Evolutionary conservation across 2,329 filamentous ascomycete species (phyloP), one percentile per base, ranked within the genome.

Genomic region (Pyrenochaeta sp.): DNA sequence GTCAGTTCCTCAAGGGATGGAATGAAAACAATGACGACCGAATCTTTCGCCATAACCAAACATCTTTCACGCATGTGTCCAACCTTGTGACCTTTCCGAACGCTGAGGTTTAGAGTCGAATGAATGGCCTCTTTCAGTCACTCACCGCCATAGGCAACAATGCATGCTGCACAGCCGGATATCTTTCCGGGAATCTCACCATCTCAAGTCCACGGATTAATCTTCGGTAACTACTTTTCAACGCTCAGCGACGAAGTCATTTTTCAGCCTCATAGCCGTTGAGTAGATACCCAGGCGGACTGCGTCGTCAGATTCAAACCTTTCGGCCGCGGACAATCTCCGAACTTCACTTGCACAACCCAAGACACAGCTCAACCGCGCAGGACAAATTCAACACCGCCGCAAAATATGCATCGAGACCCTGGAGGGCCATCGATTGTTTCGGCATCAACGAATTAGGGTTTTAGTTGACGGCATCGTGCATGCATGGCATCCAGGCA

Each of bases 261-360:
- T 15, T 15, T 45, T 51, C 34, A 56, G 48, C 42, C 48, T 49
- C 54, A 32, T 13, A 37, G 42, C 19, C 34, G 54, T 47, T 56
- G 48, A 47, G 37, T 37, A 19, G 19, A 19, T 19, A 42, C 40
- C 47, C 13, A 39, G 15, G 13, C 36, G 5, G 15, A 15, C 24
- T n/a, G 13, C 13, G 5, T 30, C 34, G 22, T 28, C 25, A 22
- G 7, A 27, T 19, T 25, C 10, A 3, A 32, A n/a, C 32, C 19
- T 36, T 59, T 63, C 62, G 62, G 62, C 62, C 62, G 62, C 62
- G 62, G 62, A 65, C 61, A 57, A 39, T 44, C 46, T 49, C 42
- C 48, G 47, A 19, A 9, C 6, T 36, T 10, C 3, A 10, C 3
- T 15, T 39, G 13, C 36, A 30, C 25, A 48, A 37, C 28, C 44